Base-by-base conservation (phyloP, 768 basidiomycete genomes). In the Sarcomyxa edulis region DNA sequence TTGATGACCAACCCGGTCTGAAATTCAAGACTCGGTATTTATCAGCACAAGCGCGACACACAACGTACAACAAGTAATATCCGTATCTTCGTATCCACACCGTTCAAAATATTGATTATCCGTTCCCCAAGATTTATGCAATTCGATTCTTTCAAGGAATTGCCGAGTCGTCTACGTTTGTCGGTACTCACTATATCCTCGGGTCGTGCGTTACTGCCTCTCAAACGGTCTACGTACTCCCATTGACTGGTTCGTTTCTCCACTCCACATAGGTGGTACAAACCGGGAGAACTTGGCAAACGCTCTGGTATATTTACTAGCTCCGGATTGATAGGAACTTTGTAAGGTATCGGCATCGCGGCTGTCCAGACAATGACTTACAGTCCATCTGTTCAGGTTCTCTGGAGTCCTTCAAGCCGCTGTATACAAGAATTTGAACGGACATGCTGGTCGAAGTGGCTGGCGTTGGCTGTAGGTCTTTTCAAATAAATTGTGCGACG, bases 121-220 rank as follows among this genome's bases (percentile, higher is more conserved):
- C 30, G 30, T 32, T 29, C 40, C 39, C 37, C 37, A 25, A 81
- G 79, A 60, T 86, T 35, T 82, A 78, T 54, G 78, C 66, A 20
- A 81, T 86, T 43, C 71, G 82, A 7, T 85, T 87, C 52, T 71
- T 85, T 39, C 82, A 84, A 56, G 85, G 80, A 16, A 64, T 84
- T 40, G 73, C 77, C 6, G 84, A 87, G 56, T 73, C 82, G 0
- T 84, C 82, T 6, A 87, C 83, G 2, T 88, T 87, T 54, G 81
- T 81, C 19, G 84, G 84, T 24, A 78, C 80, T 11, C 81, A 82
- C 46, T 82, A 81, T 49, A 64, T 84, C 45, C 74, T 85, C 12
- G 81, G 84, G 46, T 78, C 78, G 81, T 83, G 49, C 42, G 78
- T 68, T 2, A 15, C 31, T 4, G 32, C 5, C 28, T 32, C 19